These are phyloP conservation scores for Sequoia sempervirens DNA, from an alignment of 75 land plant genomes.

Conservation along the genomic window DNA sequence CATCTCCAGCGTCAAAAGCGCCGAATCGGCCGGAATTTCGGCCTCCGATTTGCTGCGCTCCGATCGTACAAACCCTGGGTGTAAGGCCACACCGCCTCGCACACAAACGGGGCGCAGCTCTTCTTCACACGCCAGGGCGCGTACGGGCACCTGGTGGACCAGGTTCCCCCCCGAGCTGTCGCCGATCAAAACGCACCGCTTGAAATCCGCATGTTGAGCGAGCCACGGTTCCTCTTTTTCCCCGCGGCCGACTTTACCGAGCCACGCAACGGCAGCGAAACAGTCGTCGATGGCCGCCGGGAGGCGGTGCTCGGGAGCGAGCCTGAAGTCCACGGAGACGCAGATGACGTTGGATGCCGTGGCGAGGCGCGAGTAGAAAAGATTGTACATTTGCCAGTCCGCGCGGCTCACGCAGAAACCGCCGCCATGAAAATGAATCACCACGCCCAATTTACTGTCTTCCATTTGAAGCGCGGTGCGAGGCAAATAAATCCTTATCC, in stretches of 20 bases:
- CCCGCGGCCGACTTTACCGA: constrained; percentile 29
- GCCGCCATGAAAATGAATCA: constrained; percentile 77
- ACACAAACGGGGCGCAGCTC: constrained; percentile 17
- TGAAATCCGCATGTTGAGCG: constrained; percentile 35
- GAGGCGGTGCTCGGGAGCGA: constrained; percentile 76
- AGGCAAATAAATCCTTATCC: constrained; percentile 45
- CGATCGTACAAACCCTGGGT: constrained; percentile 37
- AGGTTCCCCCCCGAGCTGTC: constrained; percentile 92
- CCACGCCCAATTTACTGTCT: constrained; percentile 29
- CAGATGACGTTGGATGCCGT: constrained; percentile 20
- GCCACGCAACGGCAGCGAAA: constrained; percentile 49
- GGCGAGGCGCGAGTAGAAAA: constrained; percentile 45
- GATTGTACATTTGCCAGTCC: constrained; percentile 40
- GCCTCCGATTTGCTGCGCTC: constrained; percentile 5
- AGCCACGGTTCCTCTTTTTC: constrained; percentile 34
- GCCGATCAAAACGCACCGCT: constrained; percentile 57
- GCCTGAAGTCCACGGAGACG: constrained; percentile 59
- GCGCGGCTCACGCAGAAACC: constrained; percentile 62
- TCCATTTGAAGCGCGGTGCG: neutral
- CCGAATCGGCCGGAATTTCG: neutral
- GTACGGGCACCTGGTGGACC: constrained; percentile 58
- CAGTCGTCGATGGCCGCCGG: constrained; percentile 64
- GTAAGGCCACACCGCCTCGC: constrained; percentile 28
- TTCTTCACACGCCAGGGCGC: constrained; percentile 13
- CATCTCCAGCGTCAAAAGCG: neutral